A percentile compares a stretch with the other conserved stretches of the same genome.
These are phyloP conservation scores for Liquidambar formosana DNA, from an alignment of 164 flowering plant genomes.

Conservation along the genomic window DNA sequence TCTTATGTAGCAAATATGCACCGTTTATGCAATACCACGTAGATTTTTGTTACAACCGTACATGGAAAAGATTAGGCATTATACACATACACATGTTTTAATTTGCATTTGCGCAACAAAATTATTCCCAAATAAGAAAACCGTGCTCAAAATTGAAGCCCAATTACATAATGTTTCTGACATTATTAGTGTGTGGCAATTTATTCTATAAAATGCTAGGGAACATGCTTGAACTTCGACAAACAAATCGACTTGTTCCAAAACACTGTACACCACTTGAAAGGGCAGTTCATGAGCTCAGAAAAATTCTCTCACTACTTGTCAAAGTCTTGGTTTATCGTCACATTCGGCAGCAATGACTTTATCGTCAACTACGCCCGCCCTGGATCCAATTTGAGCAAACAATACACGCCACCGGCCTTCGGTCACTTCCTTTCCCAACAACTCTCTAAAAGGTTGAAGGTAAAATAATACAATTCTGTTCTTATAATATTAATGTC, in stretches of 20 bases:
- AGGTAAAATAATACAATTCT: not conserved
- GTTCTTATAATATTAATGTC: not conserved
- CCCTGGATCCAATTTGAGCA: not conserved
- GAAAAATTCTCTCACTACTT: constrained; percentile 19
- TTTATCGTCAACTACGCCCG: constrained; percentile 38
- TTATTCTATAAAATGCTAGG: too few species aligned
- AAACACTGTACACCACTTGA: constrained; percentile 15
- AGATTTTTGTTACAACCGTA: too few species aligned
- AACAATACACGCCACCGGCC: not conserved
- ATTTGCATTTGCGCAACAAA: too few species aligned
- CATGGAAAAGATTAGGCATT: too few species aligned
- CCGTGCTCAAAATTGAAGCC: too few species aligned
- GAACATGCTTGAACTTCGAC: constrained; percentile 35
- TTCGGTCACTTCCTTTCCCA: not conserved
- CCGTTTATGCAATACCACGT: too few species aligned
- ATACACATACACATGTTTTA: too few species aligned
- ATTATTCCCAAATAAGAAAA: too few species aligned
- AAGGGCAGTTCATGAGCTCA: constrained; percentile 3
- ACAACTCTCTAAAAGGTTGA: not conserved
- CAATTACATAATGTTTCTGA: too few species aligned
- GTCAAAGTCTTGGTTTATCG: constrained; percentile 37
- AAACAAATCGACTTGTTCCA: constrained; percentile 38
- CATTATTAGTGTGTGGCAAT: too few species aligned
- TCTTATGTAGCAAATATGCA: too few species aligned
- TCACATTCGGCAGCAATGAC: constrained; percentile 48